phyloP scores from a whole-genome alignment of 2,329 filamentous ascomycete species.

The Fusarium sambucinum region DNA sequence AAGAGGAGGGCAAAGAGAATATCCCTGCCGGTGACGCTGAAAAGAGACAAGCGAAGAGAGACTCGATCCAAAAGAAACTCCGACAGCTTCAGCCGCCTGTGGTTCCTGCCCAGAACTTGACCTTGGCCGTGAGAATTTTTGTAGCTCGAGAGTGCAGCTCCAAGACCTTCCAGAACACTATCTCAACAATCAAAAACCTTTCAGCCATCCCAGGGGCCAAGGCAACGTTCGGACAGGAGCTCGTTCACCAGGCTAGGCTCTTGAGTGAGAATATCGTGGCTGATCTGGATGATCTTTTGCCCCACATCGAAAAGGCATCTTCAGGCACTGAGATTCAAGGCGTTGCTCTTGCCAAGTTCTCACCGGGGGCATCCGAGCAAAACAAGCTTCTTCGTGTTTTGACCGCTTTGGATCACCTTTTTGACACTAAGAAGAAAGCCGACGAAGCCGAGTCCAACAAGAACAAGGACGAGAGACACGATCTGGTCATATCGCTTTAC shows the following conservation, averaged over 20 bases:
- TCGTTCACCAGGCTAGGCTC: conserved; percentile 86
- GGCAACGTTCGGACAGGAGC: conserved; percentile 89
- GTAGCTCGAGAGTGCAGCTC: conserved; percentile 96
- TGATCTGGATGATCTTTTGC: conserved; percentile 86
- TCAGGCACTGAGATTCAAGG: conserved; percentile 96
- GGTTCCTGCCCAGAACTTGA: conserved; percentile 89
- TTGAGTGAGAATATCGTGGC: conserved; percentile 86
- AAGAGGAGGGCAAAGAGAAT: conserved; percentile 48
- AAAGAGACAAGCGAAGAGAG: conserved; percentile 55
- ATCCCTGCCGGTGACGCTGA: conserved; percentile 42
- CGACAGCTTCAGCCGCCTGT: conserved; percentile 80
- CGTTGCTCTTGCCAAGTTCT: conserved; percentile 93
- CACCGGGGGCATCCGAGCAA: conserved; percentile 94
- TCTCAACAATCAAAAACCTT: conserved; percentile 98
- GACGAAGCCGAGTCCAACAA: conserved; percentile 63
- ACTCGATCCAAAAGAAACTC: conserved; percentile 62
- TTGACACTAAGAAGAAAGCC: conserved; percentile 81
- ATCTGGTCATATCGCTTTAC: conserved; percentile 88
- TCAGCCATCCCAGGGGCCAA: conserved; percentile 93
- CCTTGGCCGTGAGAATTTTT: conserved; percentile 95
- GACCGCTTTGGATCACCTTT: conserved; percentile 94
- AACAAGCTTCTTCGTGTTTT: conserved; percentile 93
- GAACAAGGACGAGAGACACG: conserved; percentile 76
- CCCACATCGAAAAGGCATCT: conserved; percentile 86
- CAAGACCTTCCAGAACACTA: conserved; percentile 97